Conservation (phyloP, 164 flowering plant genomes). For the Sextonia rubra region DNA sequence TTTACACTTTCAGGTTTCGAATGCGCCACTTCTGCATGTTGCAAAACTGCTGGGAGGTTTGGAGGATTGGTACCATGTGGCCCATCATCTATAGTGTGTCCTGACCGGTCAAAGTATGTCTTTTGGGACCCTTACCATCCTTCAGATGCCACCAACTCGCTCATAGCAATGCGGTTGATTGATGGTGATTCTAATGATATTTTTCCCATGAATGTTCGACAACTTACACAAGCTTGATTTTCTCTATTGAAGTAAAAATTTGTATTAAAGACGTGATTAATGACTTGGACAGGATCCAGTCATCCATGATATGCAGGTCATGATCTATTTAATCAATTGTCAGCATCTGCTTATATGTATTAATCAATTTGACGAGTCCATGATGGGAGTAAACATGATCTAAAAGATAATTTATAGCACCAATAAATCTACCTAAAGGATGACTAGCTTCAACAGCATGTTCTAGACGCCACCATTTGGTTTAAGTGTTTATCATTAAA, state of each 20-base stretch:
- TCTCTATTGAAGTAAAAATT: not conserved
- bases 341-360: not conserved
- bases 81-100: conserved; percentile 31
- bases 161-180: conserved; percentile 35
- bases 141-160: conserved; percentile 39
- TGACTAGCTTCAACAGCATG: no score
- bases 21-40: conserved; percentile 31
- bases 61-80: conserved; percentile 48
- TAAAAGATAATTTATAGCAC: no score
- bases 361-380: not conserved
- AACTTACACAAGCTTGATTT: conserved; percentile 18
- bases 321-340: not conserved
- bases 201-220: conserved; percentile 38
- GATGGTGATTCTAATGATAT: conserved; percentile 30
- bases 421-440: no score
- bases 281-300: not conserved
- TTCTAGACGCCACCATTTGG: no score
- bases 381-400: no score
- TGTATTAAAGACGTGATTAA: not conserved
- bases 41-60: conserved; percentile 27
- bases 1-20: conserved; percentile 35
- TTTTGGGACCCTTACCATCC: conserved; percentile 67
- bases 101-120: conserved; percentile 43
- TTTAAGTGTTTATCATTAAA: no score
- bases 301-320: not conserved